Evolutionary conservation across 306 rosid species (phyloP).

Genomic region (Amphicarpaea edgeworthii): DNA sequence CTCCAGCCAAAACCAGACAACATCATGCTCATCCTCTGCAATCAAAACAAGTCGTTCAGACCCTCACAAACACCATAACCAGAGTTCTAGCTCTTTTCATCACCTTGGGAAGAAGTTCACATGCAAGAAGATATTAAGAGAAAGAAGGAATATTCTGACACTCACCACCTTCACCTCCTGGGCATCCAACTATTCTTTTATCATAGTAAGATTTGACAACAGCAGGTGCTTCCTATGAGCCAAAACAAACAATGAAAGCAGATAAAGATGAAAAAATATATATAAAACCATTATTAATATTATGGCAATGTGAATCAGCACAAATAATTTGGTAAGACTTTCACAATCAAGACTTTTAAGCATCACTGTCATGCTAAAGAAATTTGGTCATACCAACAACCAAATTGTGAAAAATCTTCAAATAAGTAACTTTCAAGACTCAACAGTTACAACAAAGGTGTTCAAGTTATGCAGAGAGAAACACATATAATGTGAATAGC

Average conservation of each 20-base stretch:
- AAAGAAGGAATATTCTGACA: conserved; percentile 44
- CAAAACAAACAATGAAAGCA: conserved; percentile 33
- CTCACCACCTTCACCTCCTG: conserved; percentile 95
- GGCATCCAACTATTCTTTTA: conserved; percentile 95
- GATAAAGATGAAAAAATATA: conserved; percentile 20
- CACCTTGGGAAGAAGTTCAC: conserved; percentile 26
- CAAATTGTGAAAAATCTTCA: too few species aligned
- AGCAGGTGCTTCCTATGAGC: conserved; percentile 80
- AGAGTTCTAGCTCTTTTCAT: conserved; percentile 33
- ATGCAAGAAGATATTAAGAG: conserved; percentile 7
- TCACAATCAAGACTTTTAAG: too few species aligned
- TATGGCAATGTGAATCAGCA: conserved; percentile 17
- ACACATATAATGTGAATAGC: too few species aligned
- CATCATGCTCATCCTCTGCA: conserved; percentile 98
- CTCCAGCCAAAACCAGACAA: conserved; percentile 99
- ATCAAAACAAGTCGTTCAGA: conserved; percentile 40
- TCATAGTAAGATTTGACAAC: conserved; percentile 80
- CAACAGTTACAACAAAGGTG: too few species aligned
- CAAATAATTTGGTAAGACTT: conserved; percentile 27
- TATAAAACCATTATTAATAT: conserved; percentile 18
- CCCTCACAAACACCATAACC: conserved; percentile 5
- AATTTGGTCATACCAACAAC: too few species aligned
- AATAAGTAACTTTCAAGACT: too few species aligned
- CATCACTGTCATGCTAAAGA: too few species aligned
- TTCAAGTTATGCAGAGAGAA: too few species aligned